Evolutionary conservation across 1,284 basidiomycete species (phyloP).

Genomic region (Sporisorium sorghi): DNA sequence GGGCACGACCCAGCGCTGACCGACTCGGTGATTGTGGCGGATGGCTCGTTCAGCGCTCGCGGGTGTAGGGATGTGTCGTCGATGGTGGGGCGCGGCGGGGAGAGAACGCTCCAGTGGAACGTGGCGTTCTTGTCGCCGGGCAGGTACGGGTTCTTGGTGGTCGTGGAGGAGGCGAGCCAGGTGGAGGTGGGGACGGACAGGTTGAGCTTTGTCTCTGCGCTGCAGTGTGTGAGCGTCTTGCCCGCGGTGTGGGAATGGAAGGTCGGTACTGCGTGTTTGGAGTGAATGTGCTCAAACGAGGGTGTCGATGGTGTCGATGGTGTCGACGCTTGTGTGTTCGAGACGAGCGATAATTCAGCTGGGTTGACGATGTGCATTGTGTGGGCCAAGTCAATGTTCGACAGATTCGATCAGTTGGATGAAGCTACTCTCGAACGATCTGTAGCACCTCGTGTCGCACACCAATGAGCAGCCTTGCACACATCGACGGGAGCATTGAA

Average conservation of each 20-base stretch:
- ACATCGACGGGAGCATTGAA: no score
- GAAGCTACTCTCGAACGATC: no score
- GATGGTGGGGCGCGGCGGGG: neutral
- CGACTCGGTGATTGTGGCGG: conserved; percentile 18
- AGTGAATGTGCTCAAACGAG: neutral
- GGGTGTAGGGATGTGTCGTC: no score
- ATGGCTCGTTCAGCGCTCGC: conserved; percentile 34
- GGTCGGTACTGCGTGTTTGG: neutral
- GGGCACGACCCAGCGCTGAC: conserved; percentile 6
- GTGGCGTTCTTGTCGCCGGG: conserved; percentile 34
- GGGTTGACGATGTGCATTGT: neutral
- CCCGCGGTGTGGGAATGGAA: conserved; percentile 3
- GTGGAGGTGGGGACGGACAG: conserved; percentile 7
- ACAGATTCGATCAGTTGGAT: no score
- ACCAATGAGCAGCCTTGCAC: no score
- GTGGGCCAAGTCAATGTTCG: no score
- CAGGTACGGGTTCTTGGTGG: conserved; percentile 26
- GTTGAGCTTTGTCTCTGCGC: conserved; percentile 13
- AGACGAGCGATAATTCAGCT: neutral
- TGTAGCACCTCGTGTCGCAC: no score
- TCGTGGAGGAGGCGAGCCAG: conserved; percentile 22
- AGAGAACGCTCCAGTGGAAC: conserved; percentile 8
- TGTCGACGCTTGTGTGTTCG: neutral
- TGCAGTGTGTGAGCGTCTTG: conserved; percentile 13
- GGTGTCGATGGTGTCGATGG: neutral